Evolutionary conservation across 2,329 filamentous ascomycete genomes (phyloP).

Genomic region (Penicillium sp.): DNA sequence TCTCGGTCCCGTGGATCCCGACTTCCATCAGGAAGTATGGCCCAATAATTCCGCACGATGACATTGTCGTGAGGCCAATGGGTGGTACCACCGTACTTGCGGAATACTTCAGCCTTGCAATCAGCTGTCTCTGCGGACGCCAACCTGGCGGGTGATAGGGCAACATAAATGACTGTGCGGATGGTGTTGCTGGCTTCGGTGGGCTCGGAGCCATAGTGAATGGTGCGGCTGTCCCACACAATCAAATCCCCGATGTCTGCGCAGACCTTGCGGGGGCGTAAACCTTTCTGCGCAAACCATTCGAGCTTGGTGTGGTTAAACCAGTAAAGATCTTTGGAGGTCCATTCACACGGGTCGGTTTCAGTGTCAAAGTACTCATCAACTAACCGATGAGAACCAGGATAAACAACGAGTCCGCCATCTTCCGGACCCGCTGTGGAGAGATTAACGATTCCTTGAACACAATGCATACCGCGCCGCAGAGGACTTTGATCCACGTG

Average conservation of each 20-base stretch:
- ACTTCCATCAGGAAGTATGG: slow-evolving; percentile 14
- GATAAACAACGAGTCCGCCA: slow-evolving; percentile 35
- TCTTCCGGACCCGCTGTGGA: slow-evolving; percentile 27
- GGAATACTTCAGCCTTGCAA: slow-evolving; percentile 18
- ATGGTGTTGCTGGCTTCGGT: slow-evolving; percentile 18
- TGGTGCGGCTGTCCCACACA: slow-evolving; percentile 24
- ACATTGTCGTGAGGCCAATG: slow-evolving; percentile 28
- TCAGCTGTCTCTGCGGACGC: background rate
- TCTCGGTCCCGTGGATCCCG: slow-evolving; percentile 18
- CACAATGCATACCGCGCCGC: background rate
- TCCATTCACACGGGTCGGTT: no score
- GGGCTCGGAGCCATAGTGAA: slow-evolving; percentile 15
- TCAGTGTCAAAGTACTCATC: no score
- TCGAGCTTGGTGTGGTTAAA: no score
- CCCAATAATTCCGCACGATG: slow-evolving; percentile 15
- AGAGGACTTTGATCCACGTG: slow-evolving; percentile 3
- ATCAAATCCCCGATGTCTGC: slow-evolving; percentile 25
- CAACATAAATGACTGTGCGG: slow-evolving; percentile 21
- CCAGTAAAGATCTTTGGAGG: no score
- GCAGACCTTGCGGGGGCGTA: slow-evolving; percentile 22
- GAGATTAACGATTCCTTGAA: slow-evolving; percentile 33
- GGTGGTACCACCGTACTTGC: slow-evolving; percentile 17
- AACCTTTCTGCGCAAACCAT: no score
- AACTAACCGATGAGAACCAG: no score
- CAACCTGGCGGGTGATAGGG: slow-evolving; percentile 13